A percentile compares a stretch with the other conserved stretches of the same genome.
These are phyloP conservation scores for Angophora floribunda DNA, from an alignment of 345 rosid genomes.

Conservation along the genomic window DNA sequence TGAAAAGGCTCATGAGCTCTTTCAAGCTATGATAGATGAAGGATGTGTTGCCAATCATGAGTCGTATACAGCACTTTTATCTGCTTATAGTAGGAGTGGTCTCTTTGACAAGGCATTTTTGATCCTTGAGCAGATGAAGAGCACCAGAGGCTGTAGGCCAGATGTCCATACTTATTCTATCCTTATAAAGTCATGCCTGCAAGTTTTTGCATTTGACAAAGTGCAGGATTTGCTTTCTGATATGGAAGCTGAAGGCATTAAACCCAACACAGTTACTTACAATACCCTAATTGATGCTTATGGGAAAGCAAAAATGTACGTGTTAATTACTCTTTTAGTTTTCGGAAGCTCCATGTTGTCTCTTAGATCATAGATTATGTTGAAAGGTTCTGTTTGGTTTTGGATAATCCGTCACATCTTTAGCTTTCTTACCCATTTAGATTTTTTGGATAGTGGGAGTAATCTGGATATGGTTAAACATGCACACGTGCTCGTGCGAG, in stretches of 20 bases:
- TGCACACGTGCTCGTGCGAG: too few relatives aligned
- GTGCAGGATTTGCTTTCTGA: constrained; percentile 57
- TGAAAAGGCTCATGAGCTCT: constrained; percentile 66
- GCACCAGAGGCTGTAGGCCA: constrained; percentile 52
- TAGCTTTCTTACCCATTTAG: not conserved
- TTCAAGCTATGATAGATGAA: constrained; percentile 64
- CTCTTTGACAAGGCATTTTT: constrained; percentile 58
- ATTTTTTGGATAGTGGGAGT: not conserved
- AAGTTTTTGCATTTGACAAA: constrained; percentile 56
- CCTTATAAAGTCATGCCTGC: constrained; percentile 83
- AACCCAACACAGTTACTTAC: constrained; percentile 70
- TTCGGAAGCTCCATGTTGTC: constrained; percentile 5
- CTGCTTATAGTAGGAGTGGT: constrained; percentile 78
- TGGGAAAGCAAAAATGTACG: constrained; percentile 75
- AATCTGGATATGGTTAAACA: not conserved
- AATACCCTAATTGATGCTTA: constrained; percentile 84
- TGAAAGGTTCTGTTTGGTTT: not conserved
- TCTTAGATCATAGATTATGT: not conserved
- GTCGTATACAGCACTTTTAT: constrained; percentile 66
- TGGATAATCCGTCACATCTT: not conserved
- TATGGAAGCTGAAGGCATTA: constrained; percentile 59
- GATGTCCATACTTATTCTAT: constrained; percentile 92
- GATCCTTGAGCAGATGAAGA: constrained; percentile 70
- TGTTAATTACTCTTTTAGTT: not conserved
- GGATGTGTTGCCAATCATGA: constrained; percentile 61